Conservation (phyloP, 2,329 filamentous ascomycete species). For the Fusarium coffeatum region DNA sequence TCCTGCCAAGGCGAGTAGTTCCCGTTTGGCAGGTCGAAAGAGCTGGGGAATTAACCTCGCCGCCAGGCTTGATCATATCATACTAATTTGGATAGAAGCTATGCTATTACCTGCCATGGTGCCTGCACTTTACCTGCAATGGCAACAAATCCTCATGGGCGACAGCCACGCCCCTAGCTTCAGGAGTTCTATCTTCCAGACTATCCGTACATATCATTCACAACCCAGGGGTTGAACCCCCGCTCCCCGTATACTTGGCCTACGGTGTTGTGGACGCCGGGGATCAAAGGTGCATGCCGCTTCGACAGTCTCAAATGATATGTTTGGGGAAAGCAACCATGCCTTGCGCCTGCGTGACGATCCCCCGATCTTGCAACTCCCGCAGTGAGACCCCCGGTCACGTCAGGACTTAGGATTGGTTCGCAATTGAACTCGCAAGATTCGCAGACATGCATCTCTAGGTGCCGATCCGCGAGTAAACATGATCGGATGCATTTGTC, state of each 20-base stretch:
- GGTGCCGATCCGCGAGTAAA: slow-evolving; percentile 29
- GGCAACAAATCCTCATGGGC: background rate
- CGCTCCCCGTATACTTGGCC: slow-evolving; percentile 22
- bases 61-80: slow-evolving; percentile 27
- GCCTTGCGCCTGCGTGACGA: slow-evolving; percentile 39
- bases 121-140: background rate
- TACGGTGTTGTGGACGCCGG: slow-evolving; percentile 32
- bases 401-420: slow-evolving; percentile 24
- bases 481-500: slow-evolving; percentile 21
- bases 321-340: slow-evolving; percentile 32
- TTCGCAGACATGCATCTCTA: slow-evolving; percentile 16
- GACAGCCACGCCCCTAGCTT: slow-evolving; percentile 19
- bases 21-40: slow-evolving; percentile 30
- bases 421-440: slow-evolving; percentile 21
- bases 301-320: slow-evolving; percentile 28
- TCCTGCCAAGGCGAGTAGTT: slow-evolving; percentile 37
- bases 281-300: slow-evolving; percentile 40
- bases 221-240: slow-evolving; percentile 13
- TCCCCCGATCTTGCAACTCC: slow-evolving; percentile 44
- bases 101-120: background rate
- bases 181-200: slow-evolving; percentile 10
- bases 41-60: slow-evolving; percentile 32
- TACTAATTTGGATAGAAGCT: slow-evolving; percentile 3
- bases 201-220: background rate
- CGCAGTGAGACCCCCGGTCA: slow-evolving; percentile 22